Evolutionary conservation across 176 grass and related monocot genomes (phyloP).

Genomic region (Cymbopogon citratus): DNA sequence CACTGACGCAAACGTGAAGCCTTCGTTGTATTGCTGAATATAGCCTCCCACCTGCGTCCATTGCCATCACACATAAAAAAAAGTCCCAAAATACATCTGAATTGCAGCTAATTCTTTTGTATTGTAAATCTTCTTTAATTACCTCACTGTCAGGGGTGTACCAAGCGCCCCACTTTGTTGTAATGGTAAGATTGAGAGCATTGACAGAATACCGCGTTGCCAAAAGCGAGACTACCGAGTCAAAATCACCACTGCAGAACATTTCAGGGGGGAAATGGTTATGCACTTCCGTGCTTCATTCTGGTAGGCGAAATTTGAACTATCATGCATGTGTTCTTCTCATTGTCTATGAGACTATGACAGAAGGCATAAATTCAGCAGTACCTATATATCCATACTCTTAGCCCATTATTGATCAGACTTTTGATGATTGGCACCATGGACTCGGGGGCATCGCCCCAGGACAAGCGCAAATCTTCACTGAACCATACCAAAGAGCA

Average conservation of each 20-base stretch:
- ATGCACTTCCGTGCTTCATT: background rate
- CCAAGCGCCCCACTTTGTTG: slow-evolving; percentile 42
- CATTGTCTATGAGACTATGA: background rate
- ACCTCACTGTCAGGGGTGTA: slow-evolving; percentile 21
- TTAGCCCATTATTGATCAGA: slow-evolving; percentile 7
- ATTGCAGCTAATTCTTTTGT: background rate
- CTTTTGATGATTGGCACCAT: slow-evolving; percentile 27
- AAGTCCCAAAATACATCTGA: background rate
- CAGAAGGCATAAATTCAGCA: too few species aligned
- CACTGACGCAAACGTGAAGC: slow-evolving; percentile 28
- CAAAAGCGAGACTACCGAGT: slow-evolving; percentile 21
- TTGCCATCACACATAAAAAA: background rate
- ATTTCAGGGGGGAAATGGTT: background rate
- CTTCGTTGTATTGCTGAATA: slow-evolving; percentile 41
- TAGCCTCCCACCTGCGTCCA: slow-evolving; percentile 42
- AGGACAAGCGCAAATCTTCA: rapidly evolving
- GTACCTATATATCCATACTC: slow-evolving; percentile 43
- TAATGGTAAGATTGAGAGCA: slow-evolving; percentile 31
- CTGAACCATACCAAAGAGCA: background rate
- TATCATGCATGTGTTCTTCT: background rate
- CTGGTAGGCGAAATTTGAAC: background rate
- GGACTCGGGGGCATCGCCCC: background rate
- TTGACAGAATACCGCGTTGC: slow-evolving; percentile 36
- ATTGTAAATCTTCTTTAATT: too few species aligned
- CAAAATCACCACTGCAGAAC: slow-evolving; percentile 39